Evolutionary conservation across 2,329 filamentous ascomycete species (phyloP), one percentile per base, ranked within the genome.

Genomic region (Mollisia scopiformis): DNA sequence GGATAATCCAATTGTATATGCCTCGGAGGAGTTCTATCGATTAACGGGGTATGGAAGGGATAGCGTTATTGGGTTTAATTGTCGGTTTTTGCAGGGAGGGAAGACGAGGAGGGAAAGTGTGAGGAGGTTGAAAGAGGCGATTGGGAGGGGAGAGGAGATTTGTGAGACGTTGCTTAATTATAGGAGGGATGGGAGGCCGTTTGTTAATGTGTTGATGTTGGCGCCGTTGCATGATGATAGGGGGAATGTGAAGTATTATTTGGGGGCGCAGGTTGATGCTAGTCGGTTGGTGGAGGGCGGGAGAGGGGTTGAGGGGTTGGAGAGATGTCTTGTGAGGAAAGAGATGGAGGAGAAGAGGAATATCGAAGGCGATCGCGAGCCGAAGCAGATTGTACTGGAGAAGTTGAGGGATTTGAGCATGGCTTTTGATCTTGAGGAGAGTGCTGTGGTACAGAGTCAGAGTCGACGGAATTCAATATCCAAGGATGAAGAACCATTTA

Each of bases 21-120:
- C 93, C 62, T 96, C 92, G 1, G 92, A 96, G 67, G 94, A 93
- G 67, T 97, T 97, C 70, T 92, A 96, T 73, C 90, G 93, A 39
- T 80, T 97, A 59, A 96, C 93, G 0, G 93, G 93, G 23, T 97
- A 97, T 75, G 92, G 86, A 61, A 88, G 88, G 64, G 89, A 93
- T 69, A 93, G 96, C 74, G 96, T 96, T 63, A 80, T 96, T 13
- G 93, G 92, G 11, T 83, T 91, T 62, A 97, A 97, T 70, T 97
- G 93, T 75, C 91, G 93, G 7, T 97, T 97, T 72, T 82, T 97
- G 21, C 93, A 97, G 74, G 88, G 91, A 0, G 92, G 93, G 0
- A 88, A 93, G 67, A 93, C 92, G 11, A 88, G 89, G 64, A 89
- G 96, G 1, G 85, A 91, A 70, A 82, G 89, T 1, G 92, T 47